phyloP scores from a whole-genome alignment of 2,329 filamentous ascomycete genomes.

The Pezicula radicicola region DNA sequence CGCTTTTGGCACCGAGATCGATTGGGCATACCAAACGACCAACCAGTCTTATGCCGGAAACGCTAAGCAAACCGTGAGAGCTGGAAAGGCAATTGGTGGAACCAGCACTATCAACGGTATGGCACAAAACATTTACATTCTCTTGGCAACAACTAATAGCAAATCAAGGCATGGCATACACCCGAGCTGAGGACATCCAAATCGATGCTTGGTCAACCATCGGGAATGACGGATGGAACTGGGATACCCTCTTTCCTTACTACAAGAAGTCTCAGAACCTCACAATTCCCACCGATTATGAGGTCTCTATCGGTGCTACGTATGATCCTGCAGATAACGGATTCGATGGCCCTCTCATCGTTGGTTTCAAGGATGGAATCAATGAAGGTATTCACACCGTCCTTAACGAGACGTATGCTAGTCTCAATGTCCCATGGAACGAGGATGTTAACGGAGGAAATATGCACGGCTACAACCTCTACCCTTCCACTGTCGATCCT shows the following conservation, averaged over 20 bases:
- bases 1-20: conserved; percentile 31
- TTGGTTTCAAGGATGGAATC: conserved; percentile 34
- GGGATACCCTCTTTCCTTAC: conserved; percentile 26
- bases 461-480: conserved; percentile 34
- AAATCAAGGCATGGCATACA: conserved; percentile 32
- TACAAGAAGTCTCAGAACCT: conserved; percentile 20
- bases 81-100: conserved; percentile 40
- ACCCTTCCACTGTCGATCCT: conserved; percentile 38
- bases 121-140: conserved; percentile 24
- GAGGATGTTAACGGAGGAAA: conserved; percentile 36
- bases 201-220: conserved; percentile 34
- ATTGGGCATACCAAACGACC: conserved; percentile 37
- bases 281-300: conserved; percentile 27
- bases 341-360: conserved; percentile 30
- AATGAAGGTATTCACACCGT: conserved; percentile 29
- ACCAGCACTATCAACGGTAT: conserved; percentile 37
- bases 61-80: conserved; percentile 26
- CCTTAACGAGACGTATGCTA: conserved; percentile 30
- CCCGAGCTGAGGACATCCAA: conserved; percentile 31
- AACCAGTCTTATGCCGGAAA: conserved; percentile 34
- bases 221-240: conserved; percentile 34
- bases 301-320: conserved; percentile 32
- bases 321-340: conserved; percentile 34
- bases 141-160: neutral
- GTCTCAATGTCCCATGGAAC: conserved; percentile 30